Conservation (phyloP, 148 eudicot species). For the Spergularia bocconei region DNA sequence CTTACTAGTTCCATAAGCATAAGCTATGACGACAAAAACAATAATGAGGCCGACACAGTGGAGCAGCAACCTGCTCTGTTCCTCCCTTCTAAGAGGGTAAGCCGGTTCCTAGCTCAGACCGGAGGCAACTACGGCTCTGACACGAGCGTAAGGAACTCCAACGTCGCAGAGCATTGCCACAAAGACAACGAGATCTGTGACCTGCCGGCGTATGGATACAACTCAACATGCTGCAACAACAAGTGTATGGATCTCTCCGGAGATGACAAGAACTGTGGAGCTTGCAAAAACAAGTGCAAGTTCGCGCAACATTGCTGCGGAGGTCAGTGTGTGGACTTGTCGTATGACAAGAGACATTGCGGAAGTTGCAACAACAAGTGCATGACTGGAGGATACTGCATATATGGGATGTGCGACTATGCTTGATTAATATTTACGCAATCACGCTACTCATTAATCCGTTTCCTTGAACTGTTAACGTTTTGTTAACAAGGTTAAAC, state of each 20-base stretch:
- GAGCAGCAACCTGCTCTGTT: not conserved
- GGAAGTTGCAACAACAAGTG: slow-evolving; percentile 58
- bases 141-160: slow-evolving; percentile 30
- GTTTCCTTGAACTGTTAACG: no score
- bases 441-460: no score
- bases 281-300: slow-evolving; percentile 52
- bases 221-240: slow-evolving; percentile 65
- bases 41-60: not conserved
- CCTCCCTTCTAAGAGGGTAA: slow-evolving; percentile 30
- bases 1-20: not conserved
- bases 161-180: slow-evolving; percentile 56
- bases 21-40: not conserved
- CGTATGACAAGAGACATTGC: slow-evolving; percentile 58
- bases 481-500: no score
- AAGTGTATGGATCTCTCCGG: slow-evolving; percentile 53
- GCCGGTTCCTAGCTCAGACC: slow-evolving; percentile 49
- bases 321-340: slow-evolving; percentile 52
- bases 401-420: slow-evolving; percentile 66
- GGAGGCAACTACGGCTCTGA: no score
- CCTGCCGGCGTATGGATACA: slow-evolving; percentile 21
- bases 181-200: slow-evolving; percentile 41
- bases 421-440: slow-evolving; percentile 27
- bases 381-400: slow-evolving; percentile 31
- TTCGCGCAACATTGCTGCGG: slow-evolving; percentile 46
- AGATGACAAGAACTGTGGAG: slow-evolving; percentile 55